Conservation (phyloP, 345 rosid genomes). For the Pugionium dolabratum region DNA sequence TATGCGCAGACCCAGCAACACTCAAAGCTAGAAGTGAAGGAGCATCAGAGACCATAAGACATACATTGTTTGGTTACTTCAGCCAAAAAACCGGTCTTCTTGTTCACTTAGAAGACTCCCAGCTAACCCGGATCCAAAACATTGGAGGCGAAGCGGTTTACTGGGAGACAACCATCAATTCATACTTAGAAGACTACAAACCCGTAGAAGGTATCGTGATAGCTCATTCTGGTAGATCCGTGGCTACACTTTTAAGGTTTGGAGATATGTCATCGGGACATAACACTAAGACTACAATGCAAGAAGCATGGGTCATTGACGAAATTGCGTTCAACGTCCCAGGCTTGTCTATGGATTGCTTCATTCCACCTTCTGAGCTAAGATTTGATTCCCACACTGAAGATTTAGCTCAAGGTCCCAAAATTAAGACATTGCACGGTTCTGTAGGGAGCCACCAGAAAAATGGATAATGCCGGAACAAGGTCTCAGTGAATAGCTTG, state of each 20-base stretch:
- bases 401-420: slow-evolving; percentile 54
- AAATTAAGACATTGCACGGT: slow-evolving; percentile 38
- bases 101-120: slow-evolving; percentile 70
- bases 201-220: slow-evolving; percentile 72
- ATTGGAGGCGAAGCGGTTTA: slow-evolving; percentile 68
- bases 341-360: slow-evolving; percentile 67
- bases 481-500: neutral
- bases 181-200: slow-evolving; percentile 66
- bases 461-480: slow-evolving; percentile 34
- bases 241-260: slow-evolving; percentile 68
- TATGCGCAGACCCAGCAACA: slow-evolving; percentile 69
- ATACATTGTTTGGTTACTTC: slow-evolving; percentile 73
- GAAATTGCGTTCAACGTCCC: slow-evolving; percentile 71
- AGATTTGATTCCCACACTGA: slow-evolving; percentile 52
- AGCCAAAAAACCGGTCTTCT: slow-evolving; percentile 83
- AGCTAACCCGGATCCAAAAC: slow-evolving; percentile 67
- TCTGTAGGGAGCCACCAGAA: slow-evolving; percentile 22
- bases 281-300: slow-evolving; percentile 68
- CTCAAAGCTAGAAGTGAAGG: slow-evolving; percentile 79
- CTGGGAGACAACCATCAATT: slow-evolving; percentile 78
- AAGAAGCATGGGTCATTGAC: slow-evolving; percentile 77
- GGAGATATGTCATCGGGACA: slow-evolving; percentile 69
- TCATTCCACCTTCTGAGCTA: slow-evolving; percentile 73
- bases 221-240: slow-evolving; percentile 70
- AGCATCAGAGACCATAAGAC: slow-evolving; percentile 74